phyloP scores from a whole-genome alignment of 352 stramenopile genomes.

The Elongisporangium senticosum region DNA sequence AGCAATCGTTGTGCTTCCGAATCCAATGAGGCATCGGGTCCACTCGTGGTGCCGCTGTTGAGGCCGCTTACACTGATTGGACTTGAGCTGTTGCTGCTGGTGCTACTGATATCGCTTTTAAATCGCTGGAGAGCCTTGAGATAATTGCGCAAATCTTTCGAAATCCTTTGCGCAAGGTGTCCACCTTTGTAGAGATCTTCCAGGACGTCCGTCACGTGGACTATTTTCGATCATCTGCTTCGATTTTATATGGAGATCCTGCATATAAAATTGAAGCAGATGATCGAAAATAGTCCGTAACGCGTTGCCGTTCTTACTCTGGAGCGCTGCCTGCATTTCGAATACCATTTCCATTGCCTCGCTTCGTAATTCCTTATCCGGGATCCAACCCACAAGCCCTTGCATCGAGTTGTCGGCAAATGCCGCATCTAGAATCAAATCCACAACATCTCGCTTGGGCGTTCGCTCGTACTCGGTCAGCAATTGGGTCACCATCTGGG shows the following conservation, averaged over 20 bases:
- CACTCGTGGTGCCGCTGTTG: not conserved
- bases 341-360: not conserved
- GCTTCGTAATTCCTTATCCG: not conserved
- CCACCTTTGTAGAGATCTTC: slow-evolving; percentile 5
- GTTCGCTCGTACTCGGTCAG: not conserved
- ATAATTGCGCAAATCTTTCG: slow-evolving; percentile 11
- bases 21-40: slow-evolving; percentile 1
- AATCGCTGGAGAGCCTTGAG: slow-evolving; percentile 10
- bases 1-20: slow-evolving; percentile 8
- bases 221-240: no score
- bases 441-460: not conserved
- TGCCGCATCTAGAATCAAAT: not conserved
- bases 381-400: not conserved
- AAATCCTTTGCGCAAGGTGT: slow-evolving; percentile 7
- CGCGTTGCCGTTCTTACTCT: slow-evolving; percentile 8
- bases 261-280: slow-evolving; percentile 7
- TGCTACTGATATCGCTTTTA: slow-evolving; percentile 3
- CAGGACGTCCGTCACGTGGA: no score
- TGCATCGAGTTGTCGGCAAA: not conserved
- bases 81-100: not conserved
- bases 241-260: slow-evolving; percentile 2
- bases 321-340: not conserved
- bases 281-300: slow-evolving; percentile 8
- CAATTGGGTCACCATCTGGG: not conserved
- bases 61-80: no score